Conservation (phyloP, 1,284 basidiomycete species). For the Mrakiaceae sp. region DNA sequence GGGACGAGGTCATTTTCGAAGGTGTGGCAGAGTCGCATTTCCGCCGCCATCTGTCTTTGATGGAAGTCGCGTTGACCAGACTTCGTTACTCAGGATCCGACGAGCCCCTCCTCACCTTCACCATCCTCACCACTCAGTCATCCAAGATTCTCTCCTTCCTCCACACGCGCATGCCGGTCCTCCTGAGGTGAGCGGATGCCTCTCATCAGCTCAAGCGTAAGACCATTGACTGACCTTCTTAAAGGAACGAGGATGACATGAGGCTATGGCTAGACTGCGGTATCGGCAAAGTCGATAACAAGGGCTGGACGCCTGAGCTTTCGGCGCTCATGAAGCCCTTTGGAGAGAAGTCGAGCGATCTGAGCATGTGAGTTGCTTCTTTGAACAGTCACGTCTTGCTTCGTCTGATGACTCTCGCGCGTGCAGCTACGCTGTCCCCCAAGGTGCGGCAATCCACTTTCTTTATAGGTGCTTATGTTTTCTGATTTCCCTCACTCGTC, state of each 20-base stretch:
- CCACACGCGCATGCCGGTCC: conserved; percentile 15
- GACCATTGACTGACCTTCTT: no score
- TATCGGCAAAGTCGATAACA: neutral
- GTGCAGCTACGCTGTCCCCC: conserved; percentile 6
- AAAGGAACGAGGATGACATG: no score
- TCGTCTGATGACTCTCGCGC: neutral
- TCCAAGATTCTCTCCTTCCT: conserved; percentile 2
- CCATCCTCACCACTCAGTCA: conserved; percentile 16
- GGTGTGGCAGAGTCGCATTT: neutral
- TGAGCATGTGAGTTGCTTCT: neutral
- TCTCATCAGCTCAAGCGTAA: neutral
- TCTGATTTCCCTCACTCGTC: neutral
- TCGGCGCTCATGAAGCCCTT: conserved; percentile 2
- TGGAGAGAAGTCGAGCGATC: neutral
- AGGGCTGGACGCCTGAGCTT: conserved; percentile 1
- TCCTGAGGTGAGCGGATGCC: conserved; percentile 9
- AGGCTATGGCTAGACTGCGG: neutral
- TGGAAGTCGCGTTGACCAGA: no score
- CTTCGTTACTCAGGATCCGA: neutral
- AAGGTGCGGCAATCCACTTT: neutral
- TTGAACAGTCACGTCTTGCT: neutral
- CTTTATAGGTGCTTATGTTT: neutral
- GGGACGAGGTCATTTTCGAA: conserved; percentile 9
- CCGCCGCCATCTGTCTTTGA: neutral
- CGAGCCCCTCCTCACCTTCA: conserved; percentile 9